Base-by-base conservation (phyloP, 1,284 basidiomycete genomes). In the Cutaneotrichosporon spelunceum region DNA sequence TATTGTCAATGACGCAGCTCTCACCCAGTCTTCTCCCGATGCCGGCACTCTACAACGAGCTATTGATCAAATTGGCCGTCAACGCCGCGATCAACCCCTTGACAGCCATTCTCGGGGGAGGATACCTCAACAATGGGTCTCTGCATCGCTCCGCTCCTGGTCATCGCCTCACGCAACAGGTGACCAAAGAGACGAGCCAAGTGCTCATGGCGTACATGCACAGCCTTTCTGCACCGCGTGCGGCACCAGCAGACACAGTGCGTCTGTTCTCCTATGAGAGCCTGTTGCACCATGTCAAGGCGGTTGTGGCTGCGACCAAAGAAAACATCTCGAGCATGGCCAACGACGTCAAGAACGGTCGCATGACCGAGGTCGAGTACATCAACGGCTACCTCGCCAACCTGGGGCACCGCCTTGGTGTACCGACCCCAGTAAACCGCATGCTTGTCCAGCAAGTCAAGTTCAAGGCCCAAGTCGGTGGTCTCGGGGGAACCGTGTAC, bases 31-130 rank as follows among this genome's bases (percentile, higher is more conserved):
- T 93, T 87, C 81, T 84, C 29, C 84, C 89, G 0, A 85, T 91
- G 67, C 81, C 84, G 1, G 82, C 87, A 19, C 78, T 95, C 23
- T 87, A 93, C 66, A 80, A 87, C 33, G 81, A 84, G 7, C 84
- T 93, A 78, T 85, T 90, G 33, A 86, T 86, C 66, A 96, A 95
- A 78, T 81, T 97, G 57, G 90, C 89, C 34, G 85, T 91, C 66
- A 94, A 96, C 75, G 83, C 88, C 14, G 84, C 88, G 71, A 86
- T 98, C 78, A 95, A 97, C 73, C 88, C 94, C 0, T 82, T 98
- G 65, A 92, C 93, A 0, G 90, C 91, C 0, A 77, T 97, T 19
- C 81, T 92, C 63, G 76, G 75, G 26, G 65, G 67, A 16, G 73
- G 72, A 0, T 85, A 86, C 50, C 89, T 92, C 70, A 83, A 84